Evolutionary conservation across 106 monocot species (phyloP), one percentile per base, ranked within the genome.

Genomic region (Ottelia alismoides): DNA sequence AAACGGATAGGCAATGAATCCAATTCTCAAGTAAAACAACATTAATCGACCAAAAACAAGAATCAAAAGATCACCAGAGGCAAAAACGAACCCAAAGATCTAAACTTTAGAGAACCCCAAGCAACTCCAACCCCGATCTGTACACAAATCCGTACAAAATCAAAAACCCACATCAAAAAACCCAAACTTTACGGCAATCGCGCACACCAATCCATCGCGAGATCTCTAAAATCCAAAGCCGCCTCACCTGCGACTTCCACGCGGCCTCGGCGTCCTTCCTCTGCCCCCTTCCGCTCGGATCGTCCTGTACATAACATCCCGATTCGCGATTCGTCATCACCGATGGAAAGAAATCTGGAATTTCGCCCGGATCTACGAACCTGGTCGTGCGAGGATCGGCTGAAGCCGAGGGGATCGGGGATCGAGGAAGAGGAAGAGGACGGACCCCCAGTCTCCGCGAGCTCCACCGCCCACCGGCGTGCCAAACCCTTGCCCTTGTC

Each of bases 171-270:
- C n/a, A n/a, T n/a, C n/a, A n/a, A n/a, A n/a, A n/a, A n/a, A n/a
- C n/a, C n/a, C n/a, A n/a, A n/a, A n/a, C n/a, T n/a, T n/a, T n/a
- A n/a, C n/a, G n/a, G n/a, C n/a, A n/a, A n/a, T n/a, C n/a, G n/a
- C n/a, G n/a, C n/a, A n/a, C n/a, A n/a, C n/a, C n/a, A n/a, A n/a
- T n/a, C n/a, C n/a, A n/a, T n/a, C n/a, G n/a, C n/a, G n/a, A n/a
- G n/a, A n/a, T n/a, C n/a, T n/a, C n/a, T n/a, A n/a, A n/a, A n/a
- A n/a, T n/a, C n/a, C n/a, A n/a, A n/a, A n/a, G n/a, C n/a, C n/a
- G n/a, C n/a, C n/a, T 5, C 43, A 88, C 88, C 88, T 88, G 83
- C 14, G 83, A 55, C 53, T 88, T 88, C 88, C 88, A 83, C 6
- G 79, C 76, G 21, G 76, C 70, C 73, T 88, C 88, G 1, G 83